A percentile compares a stretch with the other conserved stretches of the same genome.
These are phyloP conservation scores for Naganishia albida DNA, from an alignment of 1,284 basidiomycete genomes.

Conservation along the genomic window DNA sequence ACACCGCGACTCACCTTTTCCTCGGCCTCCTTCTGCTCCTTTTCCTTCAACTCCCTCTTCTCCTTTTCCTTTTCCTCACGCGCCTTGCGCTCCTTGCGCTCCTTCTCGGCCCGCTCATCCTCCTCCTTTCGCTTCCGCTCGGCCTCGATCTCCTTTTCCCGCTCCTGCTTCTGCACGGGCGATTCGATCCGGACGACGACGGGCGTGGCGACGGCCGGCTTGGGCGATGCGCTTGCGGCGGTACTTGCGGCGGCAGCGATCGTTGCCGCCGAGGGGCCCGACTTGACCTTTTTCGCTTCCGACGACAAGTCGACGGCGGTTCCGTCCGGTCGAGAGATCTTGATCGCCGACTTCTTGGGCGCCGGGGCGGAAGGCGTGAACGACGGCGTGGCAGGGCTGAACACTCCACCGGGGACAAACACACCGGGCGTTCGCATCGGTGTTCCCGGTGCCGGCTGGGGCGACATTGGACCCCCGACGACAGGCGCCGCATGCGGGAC, in stretches of 20 bases:
- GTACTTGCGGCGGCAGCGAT: slow-evolving; percentile 13
- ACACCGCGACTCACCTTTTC: slow-evolving; percentile 54
- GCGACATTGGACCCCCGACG: slow-evolving; percentile 39
- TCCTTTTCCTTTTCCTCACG: slow-evolving; percentile 42
- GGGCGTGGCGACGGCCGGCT: slow-evolving; percentile 35
- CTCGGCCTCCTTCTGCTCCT: slow-evolving; percentile 49
- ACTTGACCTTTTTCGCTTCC: slow-evolving; percentile 41
- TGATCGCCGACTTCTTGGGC: slow-evolving; percentile 40
- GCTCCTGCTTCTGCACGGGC: slow-evolving; percentile 55
- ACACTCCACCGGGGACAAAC: slow-evolving; percentile 25
- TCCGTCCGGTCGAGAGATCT: slow-evolving; percentile 52
- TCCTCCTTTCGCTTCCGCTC: slow-evolving; percentile 34
- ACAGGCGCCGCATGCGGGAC: slow-evolving; percentile 9
- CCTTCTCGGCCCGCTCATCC: slow-evolving; percentile 39
- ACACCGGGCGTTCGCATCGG: slow-evolving; percentile 27
- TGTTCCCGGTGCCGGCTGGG: slow-evolving; percentile 34
- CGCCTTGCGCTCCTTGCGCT: slow-evolving; percentile 48
- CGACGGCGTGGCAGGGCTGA: slow-evolving; percentile 25
- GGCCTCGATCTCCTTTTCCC: slow-evolving; percentile 48
- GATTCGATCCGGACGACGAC: slow-evolving; percentile 58
- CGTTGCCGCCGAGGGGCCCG: slow-evolving; percentile 28
- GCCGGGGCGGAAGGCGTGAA: slow-evolving; percentile 37
- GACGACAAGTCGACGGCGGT: slow-evolving; percentile 44
- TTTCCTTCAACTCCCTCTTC: slow-evolving; percentile 47
- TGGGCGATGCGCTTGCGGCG: slow-evolving; percentile 32